Base-by-base conservation (phyloP, 495 filamentous ascomycete genomes). In the Annulohypoxylon maeteangense region DNA sequence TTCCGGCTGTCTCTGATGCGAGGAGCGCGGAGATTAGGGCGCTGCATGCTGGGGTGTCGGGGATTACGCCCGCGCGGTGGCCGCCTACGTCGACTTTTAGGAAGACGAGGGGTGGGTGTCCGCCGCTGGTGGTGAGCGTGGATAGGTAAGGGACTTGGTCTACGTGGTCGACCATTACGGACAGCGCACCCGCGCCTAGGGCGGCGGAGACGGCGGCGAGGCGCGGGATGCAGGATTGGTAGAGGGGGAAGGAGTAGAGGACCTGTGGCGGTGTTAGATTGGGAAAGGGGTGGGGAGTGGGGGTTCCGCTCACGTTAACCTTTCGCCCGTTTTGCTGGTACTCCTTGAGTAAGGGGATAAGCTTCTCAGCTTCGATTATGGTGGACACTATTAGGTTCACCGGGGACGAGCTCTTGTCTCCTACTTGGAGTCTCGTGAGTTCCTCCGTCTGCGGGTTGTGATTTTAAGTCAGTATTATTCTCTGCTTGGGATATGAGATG, bases 31-130 rank as follows among this genome's bases (percentile, higher is more conserved):
- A 76, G 34, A 93, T 67, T 0, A 94, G 76, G 0, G 75, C 71
- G 0, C 76, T 70, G 67, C 90, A 88, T 8, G 79, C 80, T 1
- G 83, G 65, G 0, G 86, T 86, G n/a, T 77, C 54, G 0, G 88
- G 83, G 0, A 81, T 65, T 0, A 94, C 79, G 27, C 93, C 93
- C 1, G 93, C 93, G 3, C 93, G 90, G 75, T 89, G 86, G 77
- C 90, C 90, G 14, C 91, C 91, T 10, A 90, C 89, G 77, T 97
- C 92, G 12, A 97, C 86, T 66, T 95, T 96, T 69, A 95, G 78
- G 75, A 90, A 94, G 44, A 92, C 77, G 7, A 81, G 79, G 12
- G 85, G 85, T 0, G 82, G 69, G 65, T 79, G 5, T 65, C 65
- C 1, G 79, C 78, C 0, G 86, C 76, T 45, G 4, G 72, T 62